Evolutionary conservation across 2,329 filamentous ascomycete genomes (phyloP).

Genomic region (Cladosporium cucumerinum): DNA sequence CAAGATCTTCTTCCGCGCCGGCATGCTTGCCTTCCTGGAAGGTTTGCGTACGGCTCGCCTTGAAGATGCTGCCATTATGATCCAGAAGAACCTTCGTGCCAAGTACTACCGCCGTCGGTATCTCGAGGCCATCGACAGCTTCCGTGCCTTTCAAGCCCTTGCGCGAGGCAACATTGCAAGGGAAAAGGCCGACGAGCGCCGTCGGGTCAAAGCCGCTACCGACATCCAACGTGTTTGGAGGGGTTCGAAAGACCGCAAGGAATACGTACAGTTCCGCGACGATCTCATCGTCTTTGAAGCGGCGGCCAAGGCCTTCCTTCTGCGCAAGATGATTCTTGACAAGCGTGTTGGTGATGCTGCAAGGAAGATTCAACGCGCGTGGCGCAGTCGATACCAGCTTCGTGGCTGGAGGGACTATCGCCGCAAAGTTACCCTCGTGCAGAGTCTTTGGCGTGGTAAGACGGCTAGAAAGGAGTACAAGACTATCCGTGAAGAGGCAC

Average conservation of each 20-base stretch:
- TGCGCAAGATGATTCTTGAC: conserved; percentile 88
- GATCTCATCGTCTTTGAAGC: conserved; percentile 88
- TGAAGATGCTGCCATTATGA: conserved; percentile 93
- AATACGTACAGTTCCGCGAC: conserved; percentile 72
- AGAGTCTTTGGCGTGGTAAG: conserved; percentile 89
- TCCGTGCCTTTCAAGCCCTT: conserved; percentile 75
- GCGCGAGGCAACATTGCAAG: conserved; percentile 75
- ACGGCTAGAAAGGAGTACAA: conserved; percentile 81
- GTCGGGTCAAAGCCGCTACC: conserved; percentile 80
- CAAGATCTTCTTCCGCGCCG: conserved; percentile 74
- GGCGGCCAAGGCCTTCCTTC: conserved; percentile 84
- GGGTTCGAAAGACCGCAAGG: conserved; percentile 83
- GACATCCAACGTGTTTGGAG: conserved; percentile 95
- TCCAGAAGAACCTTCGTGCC: conserved; percentile 94
- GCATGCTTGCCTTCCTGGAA: conserved; percentile 97
- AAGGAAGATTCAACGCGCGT: conserved; percentile 82
- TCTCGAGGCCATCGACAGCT: conserved; percentile 76
- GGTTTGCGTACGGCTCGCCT: conserved; percentile 86
- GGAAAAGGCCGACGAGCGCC: conserved; percentile 72
- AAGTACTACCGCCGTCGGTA: conserved; percentile 95
- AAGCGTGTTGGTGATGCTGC: conserved; percentile 90
- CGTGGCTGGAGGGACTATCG: conserved; percentile 83
- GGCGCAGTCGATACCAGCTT: conserved; percentile 76
- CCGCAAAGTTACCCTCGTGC: conserved; percentile 81
- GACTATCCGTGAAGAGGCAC: conserved; percentile 85